These are phyloP conservation scores for Adiantum capillusveneris DNA, from an alignment of 75 land plant genomes.

Conservation along the genomic window DNA sequence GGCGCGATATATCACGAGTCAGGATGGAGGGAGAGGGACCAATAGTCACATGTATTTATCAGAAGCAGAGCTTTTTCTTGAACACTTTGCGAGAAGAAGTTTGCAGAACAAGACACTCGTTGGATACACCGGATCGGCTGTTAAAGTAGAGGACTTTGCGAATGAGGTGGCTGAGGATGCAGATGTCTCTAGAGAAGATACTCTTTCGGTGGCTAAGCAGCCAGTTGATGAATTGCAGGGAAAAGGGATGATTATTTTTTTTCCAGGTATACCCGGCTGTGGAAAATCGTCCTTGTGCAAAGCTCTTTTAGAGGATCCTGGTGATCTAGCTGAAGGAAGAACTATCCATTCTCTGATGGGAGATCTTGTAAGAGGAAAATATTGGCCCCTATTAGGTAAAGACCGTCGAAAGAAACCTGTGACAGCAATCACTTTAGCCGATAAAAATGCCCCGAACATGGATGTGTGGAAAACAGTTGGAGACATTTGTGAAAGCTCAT, in stretches of 20 bases:
- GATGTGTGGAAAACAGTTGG: conserved; percentile 92
- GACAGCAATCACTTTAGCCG: conserved; percentile 67
- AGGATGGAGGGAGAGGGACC: conserved; percentile 45
- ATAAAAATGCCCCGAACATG: conserved; percentile 97
- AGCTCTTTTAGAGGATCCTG: conserved; percentile 39
- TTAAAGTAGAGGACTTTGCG: conserved; percentile 51
- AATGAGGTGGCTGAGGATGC: conserved; percentile 58
- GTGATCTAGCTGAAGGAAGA: conserved; percentile 61
- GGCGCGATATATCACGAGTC: conserved; percentile 70
- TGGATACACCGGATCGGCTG: conserved; percentile 77
- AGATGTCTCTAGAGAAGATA: conserved; percentile 37
- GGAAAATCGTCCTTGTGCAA: conserved; percentile 93
- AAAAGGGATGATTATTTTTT: conserved; percentile 88
- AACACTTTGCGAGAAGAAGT: conserved; percentile 77
- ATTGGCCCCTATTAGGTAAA: conserved; percentile 80
- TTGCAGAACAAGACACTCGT: conserved; percentile 62
- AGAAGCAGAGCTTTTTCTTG: conserved; percentile 95
- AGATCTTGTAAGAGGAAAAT: conserved; percentile 90
- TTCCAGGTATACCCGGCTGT: conserved; percentile 98
- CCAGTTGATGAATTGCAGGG: conserved; percentile 15
- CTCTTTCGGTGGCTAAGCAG: conserved; percentile 19
- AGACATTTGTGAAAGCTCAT: conserved; percentile 55
- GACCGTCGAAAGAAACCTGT: conserved; percentile 66
- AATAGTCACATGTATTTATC: conserved; percentile 54
- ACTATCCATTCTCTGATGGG: conserved; percentile 85